Base-by-base conservation (phyloP, 495 filamentous ascomycete species). In the Annulohypoxylon moriforme region DNA sequence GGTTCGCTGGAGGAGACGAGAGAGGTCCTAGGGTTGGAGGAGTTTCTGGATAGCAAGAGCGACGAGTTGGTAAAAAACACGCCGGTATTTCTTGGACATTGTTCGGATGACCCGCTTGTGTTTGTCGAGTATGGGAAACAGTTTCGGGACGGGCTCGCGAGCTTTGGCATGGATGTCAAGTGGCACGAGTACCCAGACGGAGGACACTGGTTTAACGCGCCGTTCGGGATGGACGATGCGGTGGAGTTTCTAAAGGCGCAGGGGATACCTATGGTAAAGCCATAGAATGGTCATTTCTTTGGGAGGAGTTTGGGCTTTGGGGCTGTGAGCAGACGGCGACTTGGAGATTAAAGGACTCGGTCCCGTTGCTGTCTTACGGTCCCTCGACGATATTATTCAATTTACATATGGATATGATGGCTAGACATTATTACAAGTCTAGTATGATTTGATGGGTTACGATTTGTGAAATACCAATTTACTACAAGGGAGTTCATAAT, bases 201-300 rank as follows among this genome's bases (percentile, higher is more conserved):
- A 2, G 85, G 85, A 1, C 87, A 90, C 71, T 89, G 86, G 87
- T 85, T 88, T 42, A 81, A 87, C 44, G 76, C 78, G 44, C 79
- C 79, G 3, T 72, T 83, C 60, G 83, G 85, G 27, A 76, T 88
- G 22, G 81, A 87, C 60, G 86, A 90, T 77, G 76, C 84, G 1
- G 74, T 86, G 2, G 34, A 55, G 13, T 85, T 88, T 74, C 58
- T 87, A 0, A 62, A 44, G 56, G 66, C 66, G 4, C 65, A 66
- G 36, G 71, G 71, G 1, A 46, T 73, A 58, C 71, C 70, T 25
- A 46, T 27, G 7, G 22, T 25, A 3, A 49, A 49, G 18, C 9
- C 13, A 49, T 27, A 52, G 20, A 25, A 50, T 50, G 46, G 46
- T 22, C 22, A 14, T 52, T 52, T 52, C 22, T 49, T 22, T 22